Percentiles rank a stretch among this genome's conserved stretches.
Evolutionary conservation across 805 yeast species (phyloP).

Genomic region (Saccharomycopsis fibuligera): DNA sequence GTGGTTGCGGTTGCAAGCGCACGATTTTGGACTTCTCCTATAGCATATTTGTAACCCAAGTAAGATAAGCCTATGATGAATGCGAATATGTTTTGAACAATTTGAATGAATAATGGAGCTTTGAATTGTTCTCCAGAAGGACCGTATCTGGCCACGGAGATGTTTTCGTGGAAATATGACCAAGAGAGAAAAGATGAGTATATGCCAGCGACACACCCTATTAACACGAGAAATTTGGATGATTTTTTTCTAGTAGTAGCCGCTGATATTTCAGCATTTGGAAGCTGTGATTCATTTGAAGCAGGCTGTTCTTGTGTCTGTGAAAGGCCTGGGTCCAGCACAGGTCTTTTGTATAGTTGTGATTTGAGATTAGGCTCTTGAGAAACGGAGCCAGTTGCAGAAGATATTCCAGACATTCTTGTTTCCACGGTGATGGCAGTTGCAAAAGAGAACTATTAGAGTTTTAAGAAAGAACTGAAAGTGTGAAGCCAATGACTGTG

Average conservation of each 20-base stretch:
- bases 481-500: too few species aligned
- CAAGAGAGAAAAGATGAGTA: constrained; percentile 84
- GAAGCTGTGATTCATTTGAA: too few species aligned
- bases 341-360: too few species aligned
- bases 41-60: constrained; percentile 30
- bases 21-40: too few species aligned
- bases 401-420: too few species aligned
- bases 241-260: not conserved
- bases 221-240: constrained; percentile 5
- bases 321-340: too few species aligned
- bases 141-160: constrained; percentile 57
- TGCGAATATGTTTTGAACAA: constrained; percentile 70
- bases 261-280: too few species aligned
- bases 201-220: constrained; percentile 44
- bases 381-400: not conserved
- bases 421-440: too few species aligned
- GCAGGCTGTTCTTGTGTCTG: too few species aligned
- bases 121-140: constrained; percentile 61
- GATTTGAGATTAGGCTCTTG: too few species aligned
- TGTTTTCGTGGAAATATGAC: constrained; percentile 88
- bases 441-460: too few species aligned
- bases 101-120: constrained; percentile 73
- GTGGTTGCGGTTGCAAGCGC: not conserved
- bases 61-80: constrained; percentile 60
- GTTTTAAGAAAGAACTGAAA: too few species aligned